phyloP scores from a whole-genome alignment of 345 rosid species.

The Citrus mangshanensis region DNA sequence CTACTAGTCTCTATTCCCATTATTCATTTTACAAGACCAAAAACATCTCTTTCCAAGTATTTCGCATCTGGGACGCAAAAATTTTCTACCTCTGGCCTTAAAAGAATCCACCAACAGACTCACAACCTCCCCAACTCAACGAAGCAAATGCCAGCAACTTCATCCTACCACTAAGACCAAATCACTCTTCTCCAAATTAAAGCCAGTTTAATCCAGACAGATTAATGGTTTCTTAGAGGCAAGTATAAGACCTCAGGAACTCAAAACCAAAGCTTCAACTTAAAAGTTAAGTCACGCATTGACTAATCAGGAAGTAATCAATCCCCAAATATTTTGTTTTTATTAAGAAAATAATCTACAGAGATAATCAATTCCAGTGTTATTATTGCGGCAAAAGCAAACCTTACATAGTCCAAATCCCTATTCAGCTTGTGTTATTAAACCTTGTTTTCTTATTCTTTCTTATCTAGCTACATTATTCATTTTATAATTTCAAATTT shows the following conservation, averaged over 20 bases:
- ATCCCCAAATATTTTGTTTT: neutral
- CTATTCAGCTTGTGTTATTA: no score
- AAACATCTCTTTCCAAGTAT: neutral
- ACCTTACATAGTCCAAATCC: no score
- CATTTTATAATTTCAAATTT: neutral
- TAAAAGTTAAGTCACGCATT: neutral
- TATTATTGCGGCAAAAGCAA: no score
- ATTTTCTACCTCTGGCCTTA: neutral
- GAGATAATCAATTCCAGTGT: neutral
- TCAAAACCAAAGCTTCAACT: constrained; percentile 5
- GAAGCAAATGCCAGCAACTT: neutral
- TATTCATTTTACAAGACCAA: neutral
- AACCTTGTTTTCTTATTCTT: neutral
- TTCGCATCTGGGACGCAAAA: neutral
- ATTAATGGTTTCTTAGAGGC: neutral
- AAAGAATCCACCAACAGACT: neutral
- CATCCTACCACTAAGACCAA: neutral
- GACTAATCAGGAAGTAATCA: neutral
- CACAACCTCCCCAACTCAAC: neutral
- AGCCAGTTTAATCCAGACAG: neutral
- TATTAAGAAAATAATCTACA: neutral
- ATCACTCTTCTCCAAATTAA: neutral
- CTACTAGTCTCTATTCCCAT: neutral
- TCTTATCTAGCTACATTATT: neutral
- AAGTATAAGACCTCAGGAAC: neutral